Base-by-base conservation (phyloP, 805 yeast species). In the Suhomyces emberorum region DNA sequence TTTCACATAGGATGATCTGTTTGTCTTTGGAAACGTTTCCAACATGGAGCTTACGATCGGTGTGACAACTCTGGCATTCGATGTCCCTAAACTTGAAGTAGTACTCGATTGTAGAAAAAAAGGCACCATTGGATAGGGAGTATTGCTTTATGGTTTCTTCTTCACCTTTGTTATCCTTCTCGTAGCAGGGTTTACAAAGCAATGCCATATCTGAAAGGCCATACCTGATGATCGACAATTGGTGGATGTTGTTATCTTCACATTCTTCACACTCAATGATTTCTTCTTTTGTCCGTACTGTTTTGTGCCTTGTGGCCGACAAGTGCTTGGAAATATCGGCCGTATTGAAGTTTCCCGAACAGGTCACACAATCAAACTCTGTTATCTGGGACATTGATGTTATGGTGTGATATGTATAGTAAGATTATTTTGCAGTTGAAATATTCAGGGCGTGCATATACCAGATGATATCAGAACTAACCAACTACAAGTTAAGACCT, bases 171-270 rank as follows among this genome's bases (percentile, higher is more conserved):
- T 30, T 25, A 19, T 63, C 69, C 41, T 71, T 73, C 22, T 44
- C 48, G 15, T 67, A 54, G 50, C 84, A 78, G 4, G 41, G 31
- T 21, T 58, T 60, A 48, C 84, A 78, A 15, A 75, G 51, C 40
- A 76, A 52, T 0, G 69, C 54, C 69, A 78, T 71, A 46, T 76
- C 81, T 12, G 72, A 66, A 19, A 79, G 75, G 1, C 79, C 83
- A 49, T 66, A 74, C 25, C 83, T 53, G 6, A 73, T 59, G 30
- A 78, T 61, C 34, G 61, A 67, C 36, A 78, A 57, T 47, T 70
- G 72, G 52, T 77, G 81, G 32, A 79, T 65, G 46, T 76, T 78
- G 25, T 65, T 46, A 46, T 76, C 75, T 15, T 63, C 64, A 53
- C 84, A 79, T 28, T 71, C 75, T 49, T 76, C 82, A 53, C 84